Conservation (phyloP, 2,329 filamentous ascomycete genomes). For the Paradendryphiella salina region DNA sequence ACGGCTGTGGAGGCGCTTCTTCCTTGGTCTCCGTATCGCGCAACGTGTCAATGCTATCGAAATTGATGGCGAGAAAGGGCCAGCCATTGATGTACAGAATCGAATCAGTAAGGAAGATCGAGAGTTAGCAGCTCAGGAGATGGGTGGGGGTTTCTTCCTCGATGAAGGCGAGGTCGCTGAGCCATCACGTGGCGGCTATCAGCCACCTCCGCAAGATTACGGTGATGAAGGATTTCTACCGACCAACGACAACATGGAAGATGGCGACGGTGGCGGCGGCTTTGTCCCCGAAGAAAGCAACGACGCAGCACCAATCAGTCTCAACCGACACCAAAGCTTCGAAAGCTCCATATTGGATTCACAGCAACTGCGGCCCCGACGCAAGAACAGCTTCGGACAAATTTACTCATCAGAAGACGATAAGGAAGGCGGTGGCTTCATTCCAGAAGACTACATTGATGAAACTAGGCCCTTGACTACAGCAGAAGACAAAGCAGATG, state of each 20-base stretch:
- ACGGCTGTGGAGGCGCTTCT: conserved; percentile 62
- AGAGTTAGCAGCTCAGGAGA: conserved; percentile 31
- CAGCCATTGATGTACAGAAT: conserved; percentile 33
- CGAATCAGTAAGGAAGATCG: conserved; percentile 39
- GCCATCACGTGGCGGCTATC: conserved; percentile 22
- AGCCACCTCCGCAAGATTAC: conserved; percentile 14
- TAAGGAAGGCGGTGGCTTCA: conserved; percentile 20
- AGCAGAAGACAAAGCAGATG: conserved; percentile 29
- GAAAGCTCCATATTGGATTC: conserved; percentile 36
- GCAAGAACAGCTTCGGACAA: conserved; percentile 30
- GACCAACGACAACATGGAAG: background rate
- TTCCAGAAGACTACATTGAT: conserved; percentile 18
- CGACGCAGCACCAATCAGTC: conserved; percentile 4
- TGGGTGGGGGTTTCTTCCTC: conserved; percentile 49
- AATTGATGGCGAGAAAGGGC: conserved; percentile 40
- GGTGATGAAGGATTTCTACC: conserved; percentile 26
- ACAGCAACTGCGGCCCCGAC: conserved; percentile 32
- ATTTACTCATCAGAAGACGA: conserved; percentile 34
- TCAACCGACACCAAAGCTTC: conserved; percentile 44
- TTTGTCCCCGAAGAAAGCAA: conserved; percentile 26
- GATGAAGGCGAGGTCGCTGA: conserved; percentile 54
- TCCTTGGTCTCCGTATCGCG: conserved; percentile 67
- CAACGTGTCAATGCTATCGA: conserved; percentile 68
- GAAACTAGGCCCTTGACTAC: conserved; percentile 1
- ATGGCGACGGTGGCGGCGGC: conserved; percentile 20